phyloP scores from a whole-genome alignment of 345 rosid genomes.

The Theobroma cacao region DNA sequence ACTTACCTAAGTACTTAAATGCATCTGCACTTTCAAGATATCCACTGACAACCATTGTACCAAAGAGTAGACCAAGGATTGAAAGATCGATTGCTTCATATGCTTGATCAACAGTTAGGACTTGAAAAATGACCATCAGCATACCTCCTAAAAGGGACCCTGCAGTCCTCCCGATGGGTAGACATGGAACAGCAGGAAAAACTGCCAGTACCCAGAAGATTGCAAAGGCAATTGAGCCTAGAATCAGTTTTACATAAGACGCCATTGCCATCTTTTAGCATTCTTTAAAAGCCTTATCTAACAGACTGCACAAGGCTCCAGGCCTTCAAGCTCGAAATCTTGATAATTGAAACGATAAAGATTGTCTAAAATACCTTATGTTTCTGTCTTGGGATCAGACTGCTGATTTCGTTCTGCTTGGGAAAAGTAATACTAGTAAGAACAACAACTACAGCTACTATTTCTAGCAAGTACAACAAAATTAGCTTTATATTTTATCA shows the following conservation, averaged over 20 bases:
- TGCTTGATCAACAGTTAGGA: conserved; percentile 69
- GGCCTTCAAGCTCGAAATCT: background rate
- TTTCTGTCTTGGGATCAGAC: background rate
- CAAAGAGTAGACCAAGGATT: conserved; percentile 81
- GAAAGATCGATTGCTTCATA: conserved; percentile 77
- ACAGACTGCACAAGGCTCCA: background rate
- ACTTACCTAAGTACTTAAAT: conserved; percentile 64
- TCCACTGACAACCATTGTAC: conserved; percentile 82
- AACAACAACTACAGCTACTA: too few species aligned
- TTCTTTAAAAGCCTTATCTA: background rate
- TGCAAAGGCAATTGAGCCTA: conserved; percentile 71
- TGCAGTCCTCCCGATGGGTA: conserved; percentile 88
- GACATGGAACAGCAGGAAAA: conserved; percentile 69
- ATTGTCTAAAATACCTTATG: background rate
- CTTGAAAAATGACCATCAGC: conserved; percentile 80
- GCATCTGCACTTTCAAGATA: conserved; percentile 86
- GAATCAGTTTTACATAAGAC: conserved; percentile 40
- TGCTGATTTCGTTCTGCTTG: background rate
- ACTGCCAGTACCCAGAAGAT: conserved; percentile 89
- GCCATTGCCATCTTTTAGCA: conserved; percentile 57
- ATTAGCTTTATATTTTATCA: background rate
- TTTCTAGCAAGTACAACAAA: background rate
- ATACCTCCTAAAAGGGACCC: conserved; percentile 82
- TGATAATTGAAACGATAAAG: background rate
- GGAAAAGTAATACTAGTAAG: background rate